phyloP scores from a whole-genome alignment of 345 rosid genomes.

The Euphorbia peplus region DNA sequence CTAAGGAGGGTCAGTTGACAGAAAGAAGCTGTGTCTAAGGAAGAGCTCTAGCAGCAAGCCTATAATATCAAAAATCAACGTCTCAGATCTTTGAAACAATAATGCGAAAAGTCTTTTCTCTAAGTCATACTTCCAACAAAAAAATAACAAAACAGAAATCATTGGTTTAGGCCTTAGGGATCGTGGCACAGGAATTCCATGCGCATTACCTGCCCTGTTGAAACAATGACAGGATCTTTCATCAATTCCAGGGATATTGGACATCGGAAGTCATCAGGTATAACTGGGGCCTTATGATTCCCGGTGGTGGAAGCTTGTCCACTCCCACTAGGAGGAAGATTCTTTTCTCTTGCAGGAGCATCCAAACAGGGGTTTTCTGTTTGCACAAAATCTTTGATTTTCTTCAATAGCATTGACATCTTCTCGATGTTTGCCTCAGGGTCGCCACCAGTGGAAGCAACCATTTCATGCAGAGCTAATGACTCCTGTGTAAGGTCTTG shows the following conservation, averaged over 20 bases:
- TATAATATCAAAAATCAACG: not conserved
- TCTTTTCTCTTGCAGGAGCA: slow-evolving; percentile 37
- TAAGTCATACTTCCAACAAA: not conserved
- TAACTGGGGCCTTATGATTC: slow-evolving; percentile 58
- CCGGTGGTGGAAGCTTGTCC: slow-evolving; percentile 59
- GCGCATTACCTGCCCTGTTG: slow-evolving; percentile 83
- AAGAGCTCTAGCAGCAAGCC: slow-evolving; percentile 4
- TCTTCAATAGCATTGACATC: slow-evolving; percentile 73
- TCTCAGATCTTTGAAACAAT: slow-evolving; percentile 3
- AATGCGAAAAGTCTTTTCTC: not conserved
- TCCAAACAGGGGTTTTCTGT: slow-evolving; percentile 61
- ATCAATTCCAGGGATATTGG: slow-evolving; percentile 94
- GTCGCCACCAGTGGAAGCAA: slow-evolving; percentile 60
- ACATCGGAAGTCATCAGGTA: slow-evolving; percentile 97
- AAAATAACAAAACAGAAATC: not conserved
- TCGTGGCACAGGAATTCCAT: slow-evolving; percentile 15
- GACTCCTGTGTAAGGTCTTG: slow-evolving; percentile 84
- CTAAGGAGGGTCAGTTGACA: slow-evolving; percentile 1
- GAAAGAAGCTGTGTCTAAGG: not conserved
- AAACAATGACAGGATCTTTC: slow-evolving; percentile 97
- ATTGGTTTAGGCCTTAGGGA: slow-evolving; percentile 2
- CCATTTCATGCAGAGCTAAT: slow-evolving; percentile 86
- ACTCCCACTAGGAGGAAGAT: slow-evolving; percentile 37
- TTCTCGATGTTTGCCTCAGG: slow-evolving; percentile 77
- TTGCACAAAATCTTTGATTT: slow-evolving; percentile 87